A percentile compares a stretch with the other conserved stretches of the same genome.
Evolutionary conservation across 805 yeast species (phyloP).

Genomic region (Candida saitoana): DNA sequence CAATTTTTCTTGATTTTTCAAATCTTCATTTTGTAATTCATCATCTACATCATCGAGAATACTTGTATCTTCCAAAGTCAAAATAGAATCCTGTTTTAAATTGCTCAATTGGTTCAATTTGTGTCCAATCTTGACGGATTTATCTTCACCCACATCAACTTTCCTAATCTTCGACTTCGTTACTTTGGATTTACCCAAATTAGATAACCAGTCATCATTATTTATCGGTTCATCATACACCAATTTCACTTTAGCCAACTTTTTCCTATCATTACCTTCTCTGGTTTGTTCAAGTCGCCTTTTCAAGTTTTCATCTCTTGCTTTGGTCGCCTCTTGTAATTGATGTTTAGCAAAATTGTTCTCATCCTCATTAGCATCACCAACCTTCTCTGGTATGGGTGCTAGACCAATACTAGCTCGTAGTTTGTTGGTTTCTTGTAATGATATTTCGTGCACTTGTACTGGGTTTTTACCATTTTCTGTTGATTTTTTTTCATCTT

Average conservation of each 20-base stretch:
- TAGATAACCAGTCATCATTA: conserved; percentile 42
- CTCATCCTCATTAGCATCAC: conserved; percentile 15
- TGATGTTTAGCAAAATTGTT: conserved; percentile 11
- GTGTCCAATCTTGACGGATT: conserved; percentile 44
- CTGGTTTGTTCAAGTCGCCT: conserved; percentile 17
- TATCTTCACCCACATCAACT: conserved; percentile 3
- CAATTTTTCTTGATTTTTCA: conserved; percentile 21
- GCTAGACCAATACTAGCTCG: conserved; percentile 37
- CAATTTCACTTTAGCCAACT: conserved; percentile 19
- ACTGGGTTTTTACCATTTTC: background rate
- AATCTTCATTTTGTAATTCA: conserved; percentile 38
- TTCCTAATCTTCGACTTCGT: conserved; percentile 5
- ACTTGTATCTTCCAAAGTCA: conserved; percentile 55
- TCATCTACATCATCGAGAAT: conserved; percentile 28
- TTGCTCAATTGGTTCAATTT: conserved; percentile 33
- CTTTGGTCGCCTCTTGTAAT: conserved; percentile 9
- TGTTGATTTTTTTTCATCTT: background rate
- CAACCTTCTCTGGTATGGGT: conserved; percentile 25
- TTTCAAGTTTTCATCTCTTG: conserved; percentile 12
- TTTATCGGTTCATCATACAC: conserved; percentile 23
- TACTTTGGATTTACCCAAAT: conserved; percentile 17
- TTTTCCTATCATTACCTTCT: conserved; percentile 17
- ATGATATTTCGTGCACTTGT: conserved; percentile 16
- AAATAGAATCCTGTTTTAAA: conserved; percentile 40
- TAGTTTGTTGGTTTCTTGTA: conserved; percentile 43